Evolutionary conservation across 345 rosid genomes (phyloP), one percentile per base, ranked within the genome.

Genomic region (Populus tremula): DNA sequence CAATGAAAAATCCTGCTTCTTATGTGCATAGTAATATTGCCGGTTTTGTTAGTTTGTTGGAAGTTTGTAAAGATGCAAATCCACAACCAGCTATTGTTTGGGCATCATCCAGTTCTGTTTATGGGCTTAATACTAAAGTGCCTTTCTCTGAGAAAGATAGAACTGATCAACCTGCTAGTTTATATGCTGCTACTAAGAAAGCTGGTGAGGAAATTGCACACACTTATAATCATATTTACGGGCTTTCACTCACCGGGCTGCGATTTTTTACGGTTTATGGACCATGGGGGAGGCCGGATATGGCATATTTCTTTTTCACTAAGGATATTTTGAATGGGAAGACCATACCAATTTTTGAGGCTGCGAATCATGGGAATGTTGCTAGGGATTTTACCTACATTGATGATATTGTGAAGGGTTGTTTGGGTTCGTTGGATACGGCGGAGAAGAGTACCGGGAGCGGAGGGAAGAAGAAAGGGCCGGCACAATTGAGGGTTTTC

Each of bases 151-250:
- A 93, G 79, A 86, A 83, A 67, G 98, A 94, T 72, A 88, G 82
- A 76, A 91, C 98, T n/a, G 98, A 94, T 74, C 96, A 93, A n/a
- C 98, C 98, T 27, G 98, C 98, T 69, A 85, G 98, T 72, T 77
- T 93, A 56, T 93, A 93, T 86, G 98, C 98, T 41, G 98, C 98
- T 12, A 90, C 97, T 21, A 93, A 93, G 76, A 93, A 93, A 69
- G 98, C 98, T 21, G 98, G 98, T 11, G 98, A 93, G 81, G 98
- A 88, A 79, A 93, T 93, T 77, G 98, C 98, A 18, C 98, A 91
- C 54, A 91, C 98, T n/a, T 93, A 93, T 76, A 93, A 91, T 75
- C 98, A 93, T 76, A 93, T 93, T 67, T 89, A 93, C 70, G 98
- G 98, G 1, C 85, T 93, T 70, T 93, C 98, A 1, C 84, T 93